Conservation (phyloP, 1,284 basidiomycete species). For the Wolfiporia cocos region DNA sequence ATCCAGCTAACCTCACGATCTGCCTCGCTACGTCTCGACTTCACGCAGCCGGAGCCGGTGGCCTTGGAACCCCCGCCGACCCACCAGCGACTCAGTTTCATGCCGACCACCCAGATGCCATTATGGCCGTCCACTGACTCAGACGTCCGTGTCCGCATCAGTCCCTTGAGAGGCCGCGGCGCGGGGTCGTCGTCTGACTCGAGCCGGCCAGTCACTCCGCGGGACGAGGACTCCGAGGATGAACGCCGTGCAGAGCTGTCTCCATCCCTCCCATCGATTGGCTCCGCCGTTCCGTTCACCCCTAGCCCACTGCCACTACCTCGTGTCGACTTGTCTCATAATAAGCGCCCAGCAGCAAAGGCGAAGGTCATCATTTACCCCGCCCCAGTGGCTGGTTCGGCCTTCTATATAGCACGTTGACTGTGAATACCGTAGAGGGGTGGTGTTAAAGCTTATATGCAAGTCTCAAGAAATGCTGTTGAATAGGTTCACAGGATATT, state of each 20-base stretch:
- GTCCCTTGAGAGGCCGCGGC: neutral
- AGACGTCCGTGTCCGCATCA: slow-evolving; percentile 7
- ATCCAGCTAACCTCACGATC: slow-evolving; percentile 12
- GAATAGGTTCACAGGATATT: no score
- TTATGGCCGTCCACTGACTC: slow-evolving; percentile 8
- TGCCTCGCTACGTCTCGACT: slow-evolving; percentile 7
- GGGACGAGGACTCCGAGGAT: neutral
- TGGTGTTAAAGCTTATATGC: no score
- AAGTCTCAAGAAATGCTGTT: no score
- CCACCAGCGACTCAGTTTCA: slow-evolving; percentile 10
- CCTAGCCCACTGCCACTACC: slow-evolving; percentile 20
- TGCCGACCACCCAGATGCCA: slow-evolving; percentile 16
- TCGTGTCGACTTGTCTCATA: slow-evolving; percentile 9
- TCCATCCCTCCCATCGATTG: slow-evolving; percentile 9
- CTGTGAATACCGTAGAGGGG: no score
- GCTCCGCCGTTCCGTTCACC: slow-evolving; percentile 17
- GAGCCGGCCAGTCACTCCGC: slow-evolving; percentile 3
- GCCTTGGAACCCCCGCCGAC: slow-evolving; percentile 13
- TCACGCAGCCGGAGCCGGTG: slow-evolving; percentile 1
- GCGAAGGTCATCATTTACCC: no score
- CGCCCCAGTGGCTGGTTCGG: no score
- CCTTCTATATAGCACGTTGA: no score
- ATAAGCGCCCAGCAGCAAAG: no score
- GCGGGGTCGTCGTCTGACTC: neutral
- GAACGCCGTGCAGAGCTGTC: slow-evolving; percentile 2